Conservation (phyloP, 2,329 filamentous ascomycete species). For the Thermomyces lanuginosus region DNA sequence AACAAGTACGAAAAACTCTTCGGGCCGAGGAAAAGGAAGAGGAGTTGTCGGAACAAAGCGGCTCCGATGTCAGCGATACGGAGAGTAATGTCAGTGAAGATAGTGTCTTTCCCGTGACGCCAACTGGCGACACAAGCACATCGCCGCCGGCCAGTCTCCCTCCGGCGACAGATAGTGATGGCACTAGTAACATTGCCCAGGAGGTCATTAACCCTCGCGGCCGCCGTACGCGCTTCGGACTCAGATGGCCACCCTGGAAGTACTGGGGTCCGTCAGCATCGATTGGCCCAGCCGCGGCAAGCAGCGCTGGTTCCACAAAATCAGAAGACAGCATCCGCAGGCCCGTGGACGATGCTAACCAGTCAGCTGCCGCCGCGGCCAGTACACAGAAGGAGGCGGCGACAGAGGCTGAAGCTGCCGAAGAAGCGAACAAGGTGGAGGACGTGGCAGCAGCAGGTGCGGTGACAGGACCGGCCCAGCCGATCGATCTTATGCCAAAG, state of each 20-base stretch:
- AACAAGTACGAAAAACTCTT: conserved; percentile 37
- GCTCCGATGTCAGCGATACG: conserved; percentile 2
- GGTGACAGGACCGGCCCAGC: conserved; percentile 17
- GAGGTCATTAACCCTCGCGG: conserved; percentile 75
- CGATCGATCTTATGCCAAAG: conserved; percentile 57
- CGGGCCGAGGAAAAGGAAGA: conserved; percentile 23
- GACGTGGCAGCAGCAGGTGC: conserved; percentile 4
- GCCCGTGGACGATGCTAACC: no score
- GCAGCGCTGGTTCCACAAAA: not conserved
- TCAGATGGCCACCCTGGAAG: conserved; percentile 76
- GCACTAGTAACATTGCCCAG: conserved; percentile 53
- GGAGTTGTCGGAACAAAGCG: conserved; percentile 14
- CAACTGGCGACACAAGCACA: conserved; percentile 11
- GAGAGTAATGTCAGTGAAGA: conserved; percentile 1
- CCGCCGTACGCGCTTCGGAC: conserved; percentile 74
- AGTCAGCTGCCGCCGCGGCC: conserved; percentile 4
- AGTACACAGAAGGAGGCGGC: conserved; percentile 5
- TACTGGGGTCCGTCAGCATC: conserved; percentile 62
- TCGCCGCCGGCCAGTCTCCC: no score
- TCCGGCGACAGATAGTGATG: conserved; percentile 13
- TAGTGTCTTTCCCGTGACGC: conserved; percentile 10
- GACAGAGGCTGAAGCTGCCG: conserved; percentile 6
- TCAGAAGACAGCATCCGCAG: not conserved
- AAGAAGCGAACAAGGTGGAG: conserved; percentile 3
- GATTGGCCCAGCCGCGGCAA: conserved; percentile 41